Evolutionary conservation across 441 rosid genomes (phyloP).

Genomic region (Adansonia grandidieri): DNA sequence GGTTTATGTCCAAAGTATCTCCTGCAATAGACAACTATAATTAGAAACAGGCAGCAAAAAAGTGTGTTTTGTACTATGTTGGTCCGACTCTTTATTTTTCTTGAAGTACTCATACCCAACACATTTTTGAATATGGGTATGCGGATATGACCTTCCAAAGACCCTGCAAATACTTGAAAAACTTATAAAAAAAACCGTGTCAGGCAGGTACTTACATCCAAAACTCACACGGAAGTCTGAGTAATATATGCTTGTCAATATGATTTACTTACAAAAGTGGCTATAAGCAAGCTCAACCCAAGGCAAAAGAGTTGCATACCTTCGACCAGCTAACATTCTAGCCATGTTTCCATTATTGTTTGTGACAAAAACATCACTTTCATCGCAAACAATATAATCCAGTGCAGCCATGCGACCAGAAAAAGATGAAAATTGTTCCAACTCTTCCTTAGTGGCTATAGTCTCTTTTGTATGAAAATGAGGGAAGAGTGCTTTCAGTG

Average conservation of each 20-base stretch:
- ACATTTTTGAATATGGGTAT: too few species aligned
- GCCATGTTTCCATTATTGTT: conserved; percentile 62
- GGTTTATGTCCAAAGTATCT: conserved; percentile 78
- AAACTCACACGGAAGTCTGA: too few species aligned
- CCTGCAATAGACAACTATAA: conserved; percentile 40
- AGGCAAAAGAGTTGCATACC: conserved; percentile 33
- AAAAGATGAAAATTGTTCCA: conserved; percentile 43
- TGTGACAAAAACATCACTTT: conserved; percentile 51
- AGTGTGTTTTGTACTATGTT: not conserved
- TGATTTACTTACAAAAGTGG: not conserved
- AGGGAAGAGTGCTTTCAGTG: conserved; percentile 52
- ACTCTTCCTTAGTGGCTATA: conserved; percentile 42
- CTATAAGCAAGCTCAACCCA: not conserved
- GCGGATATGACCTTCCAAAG: too few species aligned
- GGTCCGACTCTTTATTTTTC: too few species aligned
- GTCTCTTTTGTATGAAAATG: conserved; percentile 52
- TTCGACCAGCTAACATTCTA: conserved; percentile 52
- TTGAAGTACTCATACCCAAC: too few species aligned
- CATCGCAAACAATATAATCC: conserved; percentile 56
- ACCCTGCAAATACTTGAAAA: too few species aligned
- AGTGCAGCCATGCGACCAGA: conserved; percentile 59
- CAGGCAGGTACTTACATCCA: too few species aligned
- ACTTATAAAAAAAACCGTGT: too few species aligned
- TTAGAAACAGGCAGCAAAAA: not conserved
- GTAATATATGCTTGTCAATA: not conserved